Base-by-base conservation (phyloP, 1,139 yeast species). In the Pichia sp. region DNA sequence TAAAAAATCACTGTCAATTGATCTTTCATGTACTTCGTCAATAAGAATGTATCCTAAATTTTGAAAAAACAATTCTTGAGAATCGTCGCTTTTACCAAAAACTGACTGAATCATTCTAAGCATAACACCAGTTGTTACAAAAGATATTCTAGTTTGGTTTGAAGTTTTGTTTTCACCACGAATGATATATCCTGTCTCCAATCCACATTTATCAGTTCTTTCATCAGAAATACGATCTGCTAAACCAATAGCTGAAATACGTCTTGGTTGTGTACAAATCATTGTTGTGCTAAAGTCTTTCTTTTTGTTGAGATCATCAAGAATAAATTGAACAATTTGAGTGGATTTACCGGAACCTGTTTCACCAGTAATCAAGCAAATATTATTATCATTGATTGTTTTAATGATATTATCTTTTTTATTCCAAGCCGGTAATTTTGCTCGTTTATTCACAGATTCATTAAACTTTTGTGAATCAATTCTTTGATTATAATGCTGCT, bases 341-440 rank as follows among this genome's bases (percentile, higher is more conserved):
- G 97, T 89, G 0, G 96, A 86, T 61, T 89, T 89, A 56, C 97
- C 97, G 0, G 96, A 88, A 57, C 98, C 98, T 0, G 98, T 92
- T 64, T 92, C 98, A 63, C 97, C 98, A 1, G 97, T 92, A 35
- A 92, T 77, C 38, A 92, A 68, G 3, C 87, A 80, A 3, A 88
- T 85, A 54, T 79, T 79, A 58, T 85, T 77, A 0, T 70, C 55
- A 36, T 73, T 70, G 7, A 92, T 78, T 4, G 80, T 65, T 0
- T 76, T 61, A 1, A 86, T 72, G 41, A 92, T 72, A 6, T 74
- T 71, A 0, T 75, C 68, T 45, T 70, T 73, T 61, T 83, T 84
- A 13, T 69, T 64, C 95, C 96, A 90, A 0, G 97, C 97, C 0
- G 98, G 97, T 32, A 92, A 68, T 4, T 63, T 62, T 15, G 73